phyloP scores from a whole-genome alignment of 73 alveolate genomes.

The Paramecium sonneborni region DNA sequence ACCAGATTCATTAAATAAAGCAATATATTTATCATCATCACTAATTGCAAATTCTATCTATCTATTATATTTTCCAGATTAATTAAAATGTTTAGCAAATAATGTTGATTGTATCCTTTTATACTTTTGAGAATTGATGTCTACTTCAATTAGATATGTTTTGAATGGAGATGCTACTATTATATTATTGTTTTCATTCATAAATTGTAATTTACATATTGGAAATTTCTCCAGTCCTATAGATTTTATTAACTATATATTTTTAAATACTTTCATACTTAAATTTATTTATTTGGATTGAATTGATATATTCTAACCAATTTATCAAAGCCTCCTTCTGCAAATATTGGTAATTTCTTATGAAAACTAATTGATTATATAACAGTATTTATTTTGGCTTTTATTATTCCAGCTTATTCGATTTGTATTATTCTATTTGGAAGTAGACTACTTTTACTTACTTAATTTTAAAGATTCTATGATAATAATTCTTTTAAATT shows the following conservation, averaged over 20 bases:
- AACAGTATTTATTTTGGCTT: not conserved
- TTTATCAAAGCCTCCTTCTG: slow-evolving; percentile 47
- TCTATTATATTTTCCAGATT: slow-evolving; percentile 43
- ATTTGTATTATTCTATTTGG: slow-evolving; percentile 22
- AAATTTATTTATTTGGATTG: slow-evolving; percentile 18
- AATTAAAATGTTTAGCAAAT: not conserved
- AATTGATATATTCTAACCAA: slow-evolving; percentile 1
- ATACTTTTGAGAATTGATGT: not conserved
- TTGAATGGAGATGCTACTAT: not conserved
- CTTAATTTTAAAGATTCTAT: slow-evolving; percentile 4
- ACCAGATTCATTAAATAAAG: slow-evolving; percentile 63
- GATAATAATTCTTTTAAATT: slow-evolving; percentile 41
- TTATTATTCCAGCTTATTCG: slow-evolving; percentile 50
- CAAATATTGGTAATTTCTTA: slow-evolving; percentile 36
- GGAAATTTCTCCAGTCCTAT: slow-evolving; percentile 21
- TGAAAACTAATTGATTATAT: slow-evolving; percentile 22
- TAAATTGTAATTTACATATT: not conserved
- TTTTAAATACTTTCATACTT: not conserved
- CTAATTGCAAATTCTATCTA: slow-evolving; percentile 52
- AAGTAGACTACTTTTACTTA: not conserved
- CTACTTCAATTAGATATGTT: not conserved
- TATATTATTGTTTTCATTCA: not conserved
- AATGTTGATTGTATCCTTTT: not conserved
- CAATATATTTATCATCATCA: slow-evolving; percentile 56
- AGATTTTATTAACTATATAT: not conserved